Percentiles rank a stretch among this genome's conserved stretches.
Evolutionary conservation across 2,329 filamentous ascomycete genomes (phyloP).

Genomic region (Colletotrichum sp.): DNA sequence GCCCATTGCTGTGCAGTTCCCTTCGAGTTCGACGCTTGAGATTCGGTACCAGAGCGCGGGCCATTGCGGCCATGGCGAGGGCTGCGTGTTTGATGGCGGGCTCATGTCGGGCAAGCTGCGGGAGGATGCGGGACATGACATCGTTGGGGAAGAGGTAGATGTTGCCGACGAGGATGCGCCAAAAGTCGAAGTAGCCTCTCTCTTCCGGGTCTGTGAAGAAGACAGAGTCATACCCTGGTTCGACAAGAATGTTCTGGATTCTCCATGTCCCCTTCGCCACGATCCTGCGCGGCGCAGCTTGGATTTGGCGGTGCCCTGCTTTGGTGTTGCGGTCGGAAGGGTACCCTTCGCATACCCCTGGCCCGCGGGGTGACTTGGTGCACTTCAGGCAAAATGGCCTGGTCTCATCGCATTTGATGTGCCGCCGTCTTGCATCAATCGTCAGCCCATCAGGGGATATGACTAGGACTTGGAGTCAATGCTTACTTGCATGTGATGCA

Average conservation of each 20-base stretch:
- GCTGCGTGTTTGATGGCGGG: constrained; percentile 36
- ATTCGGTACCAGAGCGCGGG: constrained; percentile 38
- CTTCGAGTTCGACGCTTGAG: neutral
- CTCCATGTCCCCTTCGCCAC: neutral
- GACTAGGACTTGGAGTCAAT: neutral
- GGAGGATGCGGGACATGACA: constrained; percentile 37
- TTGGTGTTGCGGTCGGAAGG: neutral
- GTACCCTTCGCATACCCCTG: constrained; percentile 32
- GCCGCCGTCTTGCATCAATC: constrained; percentile 28
- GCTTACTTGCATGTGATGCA: constrained; percentile 24
- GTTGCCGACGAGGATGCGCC: constrained; percentile 36
- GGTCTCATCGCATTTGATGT: constrained; percentile 48
- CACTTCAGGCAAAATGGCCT: constrained; percentile 46
- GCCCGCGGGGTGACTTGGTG: constrained; percentile 45
- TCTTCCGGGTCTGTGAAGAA: constrained; percentile 39
- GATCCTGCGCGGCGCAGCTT: neutral
- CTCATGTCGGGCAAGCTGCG: constrained; percentile 42
- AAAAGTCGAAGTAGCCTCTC: constrained; percentile 41
- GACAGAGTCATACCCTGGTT: constrained; percentile 37
- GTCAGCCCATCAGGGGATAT: neutral
- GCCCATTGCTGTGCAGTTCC: neutral
- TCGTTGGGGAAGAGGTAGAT: constrained; percentile 37
- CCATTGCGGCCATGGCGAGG: constrained; percentile 12
- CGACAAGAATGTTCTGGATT: constrained; percentile 26
- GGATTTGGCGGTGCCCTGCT: neutral